Evolutionary conservation across 768 basidiomycete species (phyloP).

Genomic region (Suillus subalutaceus): DNA sequence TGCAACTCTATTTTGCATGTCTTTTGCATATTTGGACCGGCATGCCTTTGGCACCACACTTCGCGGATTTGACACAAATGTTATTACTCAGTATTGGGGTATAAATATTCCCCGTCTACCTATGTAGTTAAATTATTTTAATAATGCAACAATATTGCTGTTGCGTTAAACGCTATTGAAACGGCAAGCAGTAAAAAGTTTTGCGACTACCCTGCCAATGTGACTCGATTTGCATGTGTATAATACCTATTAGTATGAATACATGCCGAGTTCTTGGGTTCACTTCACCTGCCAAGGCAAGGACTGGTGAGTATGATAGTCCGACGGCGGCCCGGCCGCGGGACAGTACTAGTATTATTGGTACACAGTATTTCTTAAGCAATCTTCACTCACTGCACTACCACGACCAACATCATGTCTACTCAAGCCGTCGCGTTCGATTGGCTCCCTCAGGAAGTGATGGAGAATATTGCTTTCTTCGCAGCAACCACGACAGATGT

Average conservation of each 20-base stretch:
- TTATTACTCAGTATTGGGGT: too few relatives aligned
- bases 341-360: not conserved
- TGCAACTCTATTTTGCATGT: too few relatives aligned
- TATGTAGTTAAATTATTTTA: too few relatives aligned
- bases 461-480: slow-evolving; percentile 78
- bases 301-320: not conserved
- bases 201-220: not conserved
- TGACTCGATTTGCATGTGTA: not conserved
- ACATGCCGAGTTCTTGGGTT: not conserved
- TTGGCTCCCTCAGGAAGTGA: slow-evolving; percentile 70
- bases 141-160: too few relatives aligned
- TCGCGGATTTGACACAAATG: too few relatives aligned
- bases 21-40: too few relatives aligned
- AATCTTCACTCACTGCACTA: not conserved
- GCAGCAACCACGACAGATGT: slow-evolving; percentile 52
- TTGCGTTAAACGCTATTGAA: too few relatives aligned
- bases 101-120: too few relatives aligned
- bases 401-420: not conserved
- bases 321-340: not conserved
- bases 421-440: slow-evolving; percentile 16
- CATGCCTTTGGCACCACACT: too few relatives aligned
- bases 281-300: not conserved
- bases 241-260: not conserved
- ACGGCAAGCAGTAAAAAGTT: too few relatives aligned
- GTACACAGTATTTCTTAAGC: not conserved